Evolutionary conservation across 2,329 filamentous ascomycete genomes (phyloP).

Genomic region (Arthrobotrys iridis): DNA sequence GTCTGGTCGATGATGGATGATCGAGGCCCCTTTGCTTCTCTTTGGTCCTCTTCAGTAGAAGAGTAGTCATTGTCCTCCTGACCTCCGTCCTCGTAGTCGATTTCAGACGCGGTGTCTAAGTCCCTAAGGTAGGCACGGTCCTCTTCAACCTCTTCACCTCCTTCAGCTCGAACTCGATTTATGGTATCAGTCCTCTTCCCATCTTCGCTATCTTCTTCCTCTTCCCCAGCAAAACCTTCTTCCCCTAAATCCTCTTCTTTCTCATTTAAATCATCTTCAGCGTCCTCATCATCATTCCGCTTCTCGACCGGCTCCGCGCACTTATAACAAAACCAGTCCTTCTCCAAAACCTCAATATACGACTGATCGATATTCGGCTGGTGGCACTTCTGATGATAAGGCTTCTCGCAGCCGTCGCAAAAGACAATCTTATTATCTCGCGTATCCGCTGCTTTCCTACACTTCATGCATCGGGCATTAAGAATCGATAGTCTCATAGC

Average conservation of each 20-base stretch:
- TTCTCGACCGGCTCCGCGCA: conserved; percentile 68
- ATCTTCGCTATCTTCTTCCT: conserved; percentile 48
- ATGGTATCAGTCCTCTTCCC: neutral
- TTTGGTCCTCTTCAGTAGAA: neutral
- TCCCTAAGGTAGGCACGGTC: neutral
- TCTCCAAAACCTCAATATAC: conserved; percentile 72
- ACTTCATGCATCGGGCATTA: conserved; percentile 75
- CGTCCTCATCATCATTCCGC: conserved; percentile 13
- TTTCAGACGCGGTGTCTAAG: neutral
- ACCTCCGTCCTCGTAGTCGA: neutral
- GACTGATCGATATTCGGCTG: conserved; percentile 77
- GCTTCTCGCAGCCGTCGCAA: conserved; percentile 81
- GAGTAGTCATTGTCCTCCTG: neutral
- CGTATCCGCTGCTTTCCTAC: conserved; percentile 76
- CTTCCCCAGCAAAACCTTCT: conserved; percentile 55
- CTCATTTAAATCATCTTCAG: neutral
- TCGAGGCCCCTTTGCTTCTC: no score
- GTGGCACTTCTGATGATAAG: conserved; percentile 85
- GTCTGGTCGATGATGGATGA: no score
- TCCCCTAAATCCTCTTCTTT: conserved; percentile 35
- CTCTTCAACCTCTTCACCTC: neutral
- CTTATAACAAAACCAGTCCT: conserved; percentile 76
- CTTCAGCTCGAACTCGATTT: neutral
- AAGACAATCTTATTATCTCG: conserved; percentile 83
- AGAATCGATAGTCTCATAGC: conserved; percentile 60